phyloP scores from a whole-genome alignment of 2,329 filamentous ascomycete species.

The Penicillium digitatum region DNA sequence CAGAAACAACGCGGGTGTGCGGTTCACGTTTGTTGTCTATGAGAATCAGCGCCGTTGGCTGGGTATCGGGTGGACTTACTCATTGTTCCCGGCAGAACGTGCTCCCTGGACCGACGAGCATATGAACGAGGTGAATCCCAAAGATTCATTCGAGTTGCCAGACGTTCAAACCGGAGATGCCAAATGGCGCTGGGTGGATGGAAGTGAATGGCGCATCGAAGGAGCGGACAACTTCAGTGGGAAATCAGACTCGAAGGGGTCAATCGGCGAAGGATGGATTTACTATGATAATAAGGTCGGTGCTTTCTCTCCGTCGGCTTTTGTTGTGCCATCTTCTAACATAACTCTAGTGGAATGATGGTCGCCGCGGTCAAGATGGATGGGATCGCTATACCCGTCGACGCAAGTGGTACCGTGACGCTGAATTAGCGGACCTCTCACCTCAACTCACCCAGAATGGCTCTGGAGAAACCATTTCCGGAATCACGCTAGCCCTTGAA shows the following conservation, averaged over 20 bases:
- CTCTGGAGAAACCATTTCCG: constrained; percentile 40
- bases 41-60: constrained; percentile 97
- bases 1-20: constrained; percentile 67
- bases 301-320: neutral
- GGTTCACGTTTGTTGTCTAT: constrained; percentile 93
- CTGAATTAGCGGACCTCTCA: constrained; percentile 77
- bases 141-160: constrained; percentile 67
- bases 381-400: constrained; percentile 93
- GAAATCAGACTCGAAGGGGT: constrained; percentile 38
- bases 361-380: constrained; percentile 76
- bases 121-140: constrained; percentile 71
- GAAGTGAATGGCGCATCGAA: constrained; percentile 82
- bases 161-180: constrained; percentile 62
- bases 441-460: constrained; percentile 42
- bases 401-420: constrained; percentile 93
- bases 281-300: constrained; percentile 95
- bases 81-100: constrained; percentile 84
- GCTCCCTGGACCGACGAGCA: constrained; percentile 95
- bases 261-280: constrained; percentile 76
- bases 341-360: constrained; percentile 72
- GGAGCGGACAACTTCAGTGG: constrained; percentile 47
- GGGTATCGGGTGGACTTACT: constrained; percentile 90
- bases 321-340: constrained; percentile 1
- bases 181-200: constrained; percentile 77
- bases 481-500: constrained; percentile 27